A percentile compares a stretch with the other conserved stretches of the same genome.
Conservation (phyloP, 495 filamentous ascomycete genomes). For the Friedmanniomyces simplex region DNA sequence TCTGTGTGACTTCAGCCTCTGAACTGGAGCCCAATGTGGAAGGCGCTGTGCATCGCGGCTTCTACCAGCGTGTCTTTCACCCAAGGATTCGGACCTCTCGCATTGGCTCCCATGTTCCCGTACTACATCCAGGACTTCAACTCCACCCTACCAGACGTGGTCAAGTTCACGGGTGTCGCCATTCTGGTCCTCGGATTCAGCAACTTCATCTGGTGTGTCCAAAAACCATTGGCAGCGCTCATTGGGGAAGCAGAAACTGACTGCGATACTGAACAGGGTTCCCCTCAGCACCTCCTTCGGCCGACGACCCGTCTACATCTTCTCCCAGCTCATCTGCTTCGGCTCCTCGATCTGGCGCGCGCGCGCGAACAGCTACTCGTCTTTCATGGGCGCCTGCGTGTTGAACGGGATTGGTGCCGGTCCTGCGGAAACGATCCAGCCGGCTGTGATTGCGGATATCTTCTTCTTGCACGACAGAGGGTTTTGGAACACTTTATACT, state of each 20-base stretch:
- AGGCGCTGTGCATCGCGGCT: constrained; percentile 31
- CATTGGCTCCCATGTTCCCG: constrained; percentile 48
- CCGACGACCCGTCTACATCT: constrained; percentile 46
- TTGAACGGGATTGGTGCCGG: constrained; percentile 53
- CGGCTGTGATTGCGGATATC: constrained; percentile 54
- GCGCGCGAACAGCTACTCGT: constrained; percentile 43
- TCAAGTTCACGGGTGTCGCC: constrained; percentile 47
- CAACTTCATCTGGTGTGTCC: constrained; percentile 45
- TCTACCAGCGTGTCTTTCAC: constrained; percentile 43
- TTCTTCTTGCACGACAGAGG: constrained; percentile 59
- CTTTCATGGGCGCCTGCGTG: constrained; percentile 46
- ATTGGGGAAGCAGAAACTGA: constrained; percentile 21
- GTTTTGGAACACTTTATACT: constrained; percentile 56
- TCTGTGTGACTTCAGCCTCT: too few relatives aligned
- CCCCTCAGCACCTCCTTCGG: constrained; percentile 50
- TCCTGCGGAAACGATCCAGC: constrained; percentile 47
- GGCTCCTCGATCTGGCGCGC: constrained; percentile 51
- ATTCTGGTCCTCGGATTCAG: constrained; percentile 54
- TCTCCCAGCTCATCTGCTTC: constrained; percentile 46
- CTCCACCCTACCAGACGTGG: constrained; percentile 39
- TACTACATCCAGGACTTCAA: constrained; percentile 47
- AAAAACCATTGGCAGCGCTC: constrained; percentile 32
- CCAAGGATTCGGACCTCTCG: constrained; percentile 49
- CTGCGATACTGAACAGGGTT: constrained; percentile 34
- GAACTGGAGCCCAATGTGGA: constrained; percentile 31